Base-by-base conservation (phyloP, 495 filamentous ascomycete species). In the Trypethelium eluteriae region DNA sequence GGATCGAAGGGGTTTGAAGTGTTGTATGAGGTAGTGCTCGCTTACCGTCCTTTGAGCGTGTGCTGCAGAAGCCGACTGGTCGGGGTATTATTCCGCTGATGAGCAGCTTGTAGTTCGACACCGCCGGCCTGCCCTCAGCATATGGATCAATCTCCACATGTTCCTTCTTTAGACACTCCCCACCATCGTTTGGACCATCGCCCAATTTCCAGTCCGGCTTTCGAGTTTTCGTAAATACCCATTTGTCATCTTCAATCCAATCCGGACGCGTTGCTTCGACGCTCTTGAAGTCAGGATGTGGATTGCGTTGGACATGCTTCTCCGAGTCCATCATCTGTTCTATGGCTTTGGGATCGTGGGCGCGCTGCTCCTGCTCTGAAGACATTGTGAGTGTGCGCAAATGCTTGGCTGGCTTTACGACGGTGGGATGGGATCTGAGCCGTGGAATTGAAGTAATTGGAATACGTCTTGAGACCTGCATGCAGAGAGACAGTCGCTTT, bases 81-180 rank as follows among this genome's bases (percentile, higher is more conserved):
- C 93, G 83, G 0, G 93, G 93, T 34, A 95, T 84, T 70, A 98
- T 87, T 36, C 86, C 89, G 2, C 85, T 89, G 76, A 97, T 96
- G 18, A 97, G 81, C 11, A 97, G 85, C 78, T 96, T 96, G 81
- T 98, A 98, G 79, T 97, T 97, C 73, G 83, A 86, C 0, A 80
- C 76, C 0, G 84, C 74, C 0, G 87, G 84, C 0, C 93, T 83
- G 34, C 87, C 88, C 16, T 86, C 79, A 53, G 81, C 86, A 71
- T 93, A 86, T 7, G 93, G 93, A 77, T 97, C 87, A 68, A 98
- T 94, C 69, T 87, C 80, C 57, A 94, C 76, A 73, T 95, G 91
- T 14, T 83, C 76, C 66, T 84, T 81, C 50, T 82, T 77, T 67
- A 85, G 74, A 53, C 78, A 77, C 68, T 80, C 81, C 25, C 82